Evolutionary conservation across 148 eudicot species (phyloP).

Genomic region (Spergularia bocconei): DNA sequence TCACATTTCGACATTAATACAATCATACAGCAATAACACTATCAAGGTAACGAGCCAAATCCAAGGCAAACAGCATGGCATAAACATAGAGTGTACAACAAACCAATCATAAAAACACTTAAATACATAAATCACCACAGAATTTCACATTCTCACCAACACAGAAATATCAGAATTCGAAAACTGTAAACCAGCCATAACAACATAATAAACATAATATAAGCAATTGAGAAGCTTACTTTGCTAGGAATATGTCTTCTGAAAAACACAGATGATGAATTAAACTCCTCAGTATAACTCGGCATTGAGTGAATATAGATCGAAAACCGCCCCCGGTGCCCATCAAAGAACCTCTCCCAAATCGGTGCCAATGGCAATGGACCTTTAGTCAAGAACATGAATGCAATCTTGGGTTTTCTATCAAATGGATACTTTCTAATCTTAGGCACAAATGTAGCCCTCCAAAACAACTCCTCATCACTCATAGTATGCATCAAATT

Average conservation of each 20-base stretch:
- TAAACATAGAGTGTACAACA: neutral
- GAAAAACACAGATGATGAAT: slow-evolving; percentile 68
- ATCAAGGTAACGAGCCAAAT: neutral
- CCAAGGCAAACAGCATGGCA: neutral
- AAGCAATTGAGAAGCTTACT: slow-evolving; percentile 39
- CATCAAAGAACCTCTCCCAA: slow-evolving; percentile 93
- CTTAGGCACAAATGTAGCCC: slow-evolving; percentile 63
- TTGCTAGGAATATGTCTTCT: slow-evolving; percentile 78
- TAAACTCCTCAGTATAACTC: slow-evolving; percentile 48
- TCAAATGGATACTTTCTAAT: slow-evolving; percentile 58
- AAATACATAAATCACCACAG: neutral
- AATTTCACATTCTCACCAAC: neutral
- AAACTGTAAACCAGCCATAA: neutral
- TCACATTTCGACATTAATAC: neutral
- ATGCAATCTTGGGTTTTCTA: slow-evolving; percentile 76
- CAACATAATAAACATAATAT: neutral
- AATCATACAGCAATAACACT: too few relatives aligned
- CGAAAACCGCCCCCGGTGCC: slow-evolving; percentile 60
- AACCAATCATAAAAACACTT: neutral
- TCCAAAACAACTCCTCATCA: slow-evolving; percentile 76
- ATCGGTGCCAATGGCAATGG: slow-evolving; percentile 88
- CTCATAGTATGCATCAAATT: slow-evolving; percentile 77
- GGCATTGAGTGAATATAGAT: slow-evolving; percentile 83
- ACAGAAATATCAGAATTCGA: neutral
- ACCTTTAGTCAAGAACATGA: slow-evolving; percentile 94